Base-by-base conservation (phyloP, 2,329 filamentous ascomycete species). In the Fusarium nurragi region DNA sequence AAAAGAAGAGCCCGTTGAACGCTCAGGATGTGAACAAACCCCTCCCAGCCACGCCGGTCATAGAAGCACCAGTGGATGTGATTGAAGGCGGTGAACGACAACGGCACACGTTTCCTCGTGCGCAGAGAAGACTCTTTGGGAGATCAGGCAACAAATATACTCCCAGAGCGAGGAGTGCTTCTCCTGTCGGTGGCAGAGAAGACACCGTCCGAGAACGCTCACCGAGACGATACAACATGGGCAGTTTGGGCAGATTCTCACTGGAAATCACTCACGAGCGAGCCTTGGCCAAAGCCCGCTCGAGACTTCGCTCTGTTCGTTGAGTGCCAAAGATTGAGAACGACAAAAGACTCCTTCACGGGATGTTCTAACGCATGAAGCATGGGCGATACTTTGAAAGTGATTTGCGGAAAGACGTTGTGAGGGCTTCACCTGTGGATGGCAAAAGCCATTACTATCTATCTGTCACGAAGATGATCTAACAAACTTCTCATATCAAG, bases 41-140 rank as follows among this genome's bases (percentile, higher is more conserved):
- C 1, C 68, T 76, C 3, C 74, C 74, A 4, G 72, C 74, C 0
- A 76, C 74, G 16, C 73, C 73, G 3, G 67, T 66, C 38, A 73
- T 63, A 22, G 64, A 71, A 41, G 61, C 69, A 34, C 72, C 72
- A 4, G 53, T 56, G 16, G 65, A 60, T 26, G 60, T 70, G 57
- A 18, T 60, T 16, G 51, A 32, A 5, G 18, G 38, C 8, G 30
- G 19, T 4, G 54, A 51, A 26, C 25, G 45, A 12, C 56, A 43
- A 10, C 32, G 43, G 22, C 30, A 56, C 14, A 52, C 54, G 4
- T 51, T 53, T 14, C 64, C 54, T 6, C 48, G 45, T 10, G 48
- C 64, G 3, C 38, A 51, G n/a, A 38, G 39, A 10, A 64, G 18
- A 1, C 39, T 60, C 3, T 64, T 67, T 22, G 12, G n/a, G 5